Evolutionary conservation across 2,329 filamentous ascomycete genomes (phyloP).

Genomic region (Coccinonectria pachysandricola): DNA sequence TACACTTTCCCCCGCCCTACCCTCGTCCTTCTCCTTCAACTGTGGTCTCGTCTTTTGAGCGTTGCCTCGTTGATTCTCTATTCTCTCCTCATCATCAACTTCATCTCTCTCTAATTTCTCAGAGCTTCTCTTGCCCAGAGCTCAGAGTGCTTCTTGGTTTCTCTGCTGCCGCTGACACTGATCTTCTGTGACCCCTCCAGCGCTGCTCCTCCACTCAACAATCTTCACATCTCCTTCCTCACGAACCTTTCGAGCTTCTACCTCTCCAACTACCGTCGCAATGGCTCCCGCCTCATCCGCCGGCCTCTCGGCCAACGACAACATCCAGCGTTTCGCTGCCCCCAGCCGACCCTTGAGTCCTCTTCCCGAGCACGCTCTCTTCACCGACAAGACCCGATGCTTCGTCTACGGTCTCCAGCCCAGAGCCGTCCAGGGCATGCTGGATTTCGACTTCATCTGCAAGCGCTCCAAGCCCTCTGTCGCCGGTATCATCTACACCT

Average conservation of each 20-base stretch:
- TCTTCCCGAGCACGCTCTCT: constrained; percentile 77
- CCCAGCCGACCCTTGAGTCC: constrained; percentile 89
- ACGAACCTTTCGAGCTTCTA: constrained; percentile 9
- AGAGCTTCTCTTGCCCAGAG: constrained; percentile 15
- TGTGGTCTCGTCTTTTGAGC: constrained; percentile 15
- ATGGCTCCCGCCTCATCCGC: constrained; percentile 48
- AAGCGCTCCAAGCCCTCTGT: constrained; percentile 95
- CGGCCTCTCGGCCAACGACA: constrained; percentile 80
- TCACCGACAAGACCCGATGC: constrained; percentile 99
- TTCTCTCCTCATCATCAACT: constrained; percentile 12
- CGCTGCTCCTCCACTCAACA: constrained; percentile 7
- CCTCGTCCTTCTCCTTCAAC: constrained; percentile 14
- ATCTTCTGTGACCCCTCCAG: constrained; percentile 12
- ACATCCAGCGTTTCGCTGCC: constrained; percentile 92
- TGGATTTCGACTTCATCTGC: constrained; percentile 99
- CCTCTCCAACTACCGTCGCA: constrained; percentile 17
- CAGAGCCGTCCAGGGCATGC: constrained; percentile 82
- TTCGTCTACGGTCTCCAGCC: constrained; percentile 99
- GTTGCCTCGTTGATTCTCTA: constrained; percentile 12
- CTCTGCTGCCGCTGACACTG: constrained; percentile 12
- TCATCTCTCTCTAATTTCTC: constrained; percentile 16
- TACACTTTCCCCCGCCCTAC: constrained; percentile 8
- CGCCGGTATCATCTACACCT: constrained; percentile 99
- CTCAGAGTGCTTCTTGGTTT: constrained; percentile 15
- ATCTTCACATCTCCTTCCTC: constrained; percentile 2